phyloP scores from a whole-genome alignment of 2,329 filamentous ascomycete genomes.

The Aspergillus fructus region DNA sequence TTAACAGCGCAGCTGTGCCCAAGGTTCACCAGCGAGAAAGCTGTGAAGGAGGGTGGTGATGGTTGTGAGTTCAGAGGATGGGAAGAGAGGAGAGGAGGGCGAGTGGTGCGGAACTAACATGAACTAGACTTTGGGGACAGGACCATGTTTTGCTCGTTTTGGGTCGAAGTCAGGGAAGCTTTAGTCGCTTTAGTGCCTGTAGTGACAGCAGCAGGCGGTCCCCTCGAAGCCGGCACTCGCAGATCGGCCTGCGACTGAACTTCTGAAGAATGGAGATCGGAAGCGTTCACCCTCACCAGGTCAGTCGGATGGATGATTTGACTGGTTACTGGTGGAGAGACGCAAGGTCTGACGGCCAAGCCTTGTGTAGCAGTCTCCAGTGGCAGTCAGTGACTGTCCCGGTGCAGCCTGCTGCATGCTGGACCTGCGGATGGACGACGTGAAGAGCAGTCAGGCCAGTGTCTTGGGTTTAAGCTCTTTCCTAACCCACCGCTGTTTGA shows the following conservation, averaged over 20 bases:
- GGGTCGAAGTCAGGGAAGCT: conserved; percentile 9
- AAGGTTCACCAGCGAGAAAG: conserved; percentile 13
- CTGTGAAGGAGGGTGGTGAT: conserved; percentile 2
- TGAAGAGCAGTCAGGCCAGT: background rate
- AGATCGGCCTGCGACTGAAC: background rate
- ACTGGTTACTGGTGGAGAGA: conserved; percentile 16
- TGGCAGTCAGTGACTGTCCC: too few species aligned
- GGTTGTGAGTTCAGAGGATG: background rate
- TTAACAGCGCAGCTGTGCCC: conserved; percentile 7
- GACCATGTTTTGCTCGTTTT: background rate
- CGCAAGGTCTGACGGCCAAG: conserved; percentile 21
- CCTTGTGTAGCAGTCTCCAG: conserved; percentile 15
- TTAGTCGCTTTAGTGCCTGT: conserved; percentile 3
- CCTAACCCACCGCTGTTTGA: background rate
- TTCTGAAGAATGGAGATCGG: background rate
- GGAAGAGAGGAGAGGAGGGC: background rate
- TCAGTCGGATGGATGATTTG: conserved; percentile 11
- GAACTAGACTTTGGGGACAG: conserved; percentile 10
- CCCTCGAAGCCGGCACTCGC: background rate
- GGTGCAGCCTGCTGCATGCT: background rate
- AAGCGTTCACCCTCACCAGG: background rate
- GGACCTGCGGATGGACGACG: background rate
- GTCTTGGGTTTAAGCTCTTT: background rate
- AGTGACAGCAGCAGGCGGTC: background rate
- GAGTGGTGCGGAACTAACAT: conserved; percentile 10